Evolutionary conservation across 345 rosid species (phyloP).

Genomic region (Arabis alpina): DNA sequence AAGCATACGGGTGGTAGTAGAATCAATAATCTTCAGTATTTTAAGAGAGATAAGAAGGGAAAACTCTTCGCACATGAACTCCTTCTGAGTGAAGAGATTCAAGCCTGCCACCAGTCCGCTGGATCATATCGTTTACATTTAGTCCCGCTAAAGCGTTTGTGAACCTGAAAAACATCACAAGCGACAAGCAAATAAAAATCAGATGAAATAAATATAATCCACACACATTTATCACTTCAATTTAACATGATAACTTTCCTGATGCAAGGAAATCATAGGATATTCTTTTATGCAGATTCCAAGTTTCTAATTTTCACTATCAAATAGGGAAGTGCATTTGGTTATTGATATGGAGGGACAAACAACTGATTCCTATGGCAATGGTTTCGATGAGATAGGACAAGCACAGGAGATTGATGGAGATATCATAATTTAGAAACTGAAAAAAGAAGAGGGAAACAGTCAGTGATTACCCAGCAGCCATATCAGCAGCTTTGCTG

Average conservation of each 20-base stretch:
- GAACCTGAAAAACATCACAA: constrained; percentile 62
- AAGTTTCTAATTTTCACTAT: constrained; percentile 4
- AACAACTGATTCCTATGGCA: constrained; percentile 4
- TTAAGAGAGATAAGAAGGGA: constrained; percentile 17
- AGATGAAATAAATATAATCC: constrained; percentile 5
- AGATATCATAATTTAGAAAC: constrained; percentile 11
- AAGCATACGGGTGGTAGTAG: constrained; percentile 1
- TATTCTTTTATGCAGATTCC: not conserved
- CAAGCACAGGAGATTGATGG: constrained; percentile 3
- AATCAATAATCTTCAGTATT: constrained; percentile 1
- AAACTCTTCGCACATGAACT: constrained; percentile 73
- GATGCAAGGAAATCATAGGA: not conserved
- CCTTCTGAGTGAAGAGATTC: constrained; percentile 98
- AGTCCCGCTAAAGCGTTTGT: constrained; percentile 70
- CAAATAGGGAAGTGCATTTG: constrained; percentile 9
- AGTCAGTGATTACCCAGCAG: constrained; percentile 71
- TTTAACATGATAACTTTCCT: not conserved
- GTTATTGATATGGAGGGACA: constrained; percentile 6
- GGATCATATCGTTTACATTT: constrained; percentile 69
- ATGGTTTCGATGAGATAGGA: constrained; percentile 3
- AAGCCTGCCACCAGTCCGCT: constrained; percentile 81
- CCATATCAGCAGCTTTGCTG: constrained; percentile 97
- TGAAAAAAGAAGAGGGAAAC: constrained; percentile 21
- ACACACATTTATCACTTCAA: not conserved
- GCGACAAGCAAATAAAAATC: not conserved